phyloP scores from a whole-genome alignment of 768 basidiomycete species.

The Trametes maxima region DNA sequence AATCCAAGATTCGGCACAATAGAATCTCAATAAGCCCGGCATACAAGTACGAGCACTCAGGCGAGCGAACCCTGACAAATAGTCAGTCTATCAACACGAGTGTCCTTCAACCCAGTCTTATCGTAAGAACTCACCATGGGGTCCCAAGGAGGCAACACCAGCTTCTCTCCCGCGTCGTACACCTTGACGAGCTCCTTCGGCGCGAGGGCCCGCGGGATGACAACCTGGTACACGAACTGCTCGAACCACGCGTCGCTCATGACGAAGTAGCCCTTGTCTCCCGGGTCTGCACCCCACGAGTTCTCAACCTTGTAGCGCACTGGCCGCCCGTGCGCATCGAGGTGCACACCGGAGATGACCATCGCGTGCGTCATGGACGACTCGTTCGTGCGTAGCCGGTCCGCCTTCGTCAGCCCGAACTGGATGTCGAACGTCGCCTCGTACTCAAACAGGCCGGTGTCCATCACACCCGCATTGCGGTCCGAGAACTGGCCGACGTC shows the following conservation, averaged over 20 bases:
- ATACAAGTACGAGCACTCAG: background rate
- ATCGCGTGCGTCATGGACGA: constrained; percentile 95
- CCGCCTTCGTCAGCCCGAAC: constrained; percentile 80
- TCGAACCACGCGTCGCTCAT: constrained; percentile 95
- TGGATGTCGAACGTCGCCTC: constrained; percentile 85
- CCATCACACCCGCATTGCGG: constrained; percentile 77
- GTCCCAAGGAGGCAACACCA: constrained; percentile 89
- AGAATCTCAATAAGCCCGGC: too few species aligned
- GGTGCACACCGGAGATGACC: constrained; percentile 92
- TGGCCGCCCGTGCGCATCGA: constrained; percentile 73
- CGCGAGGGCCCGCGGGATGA: constrained; percentile 79
- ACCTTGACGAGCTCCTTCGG: constrained; percentile 82
- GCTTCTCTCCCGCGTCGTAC: constrained; percentile 64
- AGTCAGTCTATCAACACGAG: background rate
- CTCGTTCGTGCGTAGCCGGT: constrained; percentile 81
- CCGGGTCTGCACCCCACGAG: constrained; percentile 80
- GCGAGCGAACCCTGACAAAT: constrained; percentile 4
- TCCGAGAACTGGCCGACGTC: constrained; percentile 91
- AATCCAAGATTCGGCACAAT: too few species aligned
- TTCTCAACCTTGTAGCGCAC: constrained; percentile 98
- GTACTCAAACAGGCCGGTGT: constrained; percentile 78
- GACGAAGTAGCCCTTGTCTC: constrained; percentile 87
- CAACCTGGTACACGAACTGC: constrained; percentile 94
- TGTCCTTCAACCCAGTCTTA: background rate
- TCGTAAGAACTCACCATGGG: constrained; percentile 60